Evolutionary conservation across 2,329 filamentous ascomycete species (phyloP).

Genomic region (Diaporthe citriasiana): DNA sequence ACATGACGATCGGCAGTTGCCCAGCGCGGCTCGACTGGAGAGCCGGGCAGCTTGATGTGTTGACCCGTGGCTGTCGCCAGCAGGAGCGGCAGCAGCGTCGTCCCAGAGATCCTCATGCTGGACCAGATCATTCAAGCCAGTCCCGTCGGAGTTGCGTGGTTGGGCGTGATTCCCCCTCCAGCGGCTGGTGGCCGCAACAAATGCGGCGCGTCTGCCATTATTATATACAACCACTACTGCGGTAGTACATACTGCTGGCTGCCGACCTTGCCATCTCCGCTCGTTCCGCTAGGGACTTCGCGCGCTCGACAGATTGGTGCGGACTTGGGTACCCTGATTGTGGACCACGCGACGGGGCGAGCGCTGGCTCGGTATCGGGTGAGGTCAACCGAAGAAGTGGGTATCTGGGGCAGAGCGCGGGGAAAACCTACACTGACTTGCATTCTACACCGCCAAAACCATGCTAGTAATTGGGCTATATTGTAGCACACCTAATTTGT

Average conservation of each 20-base stretch:
- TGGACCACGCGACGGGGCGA: constrained; percentile 3
- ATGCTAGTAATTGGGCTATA: too few relatives aligned
- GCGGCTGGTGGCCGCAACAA: background rate
- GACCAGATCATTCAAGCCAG: background rate
- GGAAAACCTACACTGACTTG: too few relatives aligned
- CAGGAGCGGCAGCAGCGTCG: constrained; percentile 34
- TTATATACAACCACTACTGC: constrained; percentile 7
- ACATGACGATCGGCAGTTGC: constrained; percentile 46
- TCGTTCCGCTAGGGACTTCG: background rate
- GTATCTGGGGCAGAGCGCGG: constrained; percentile 23
- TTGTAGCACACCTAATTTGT: too few relatives aligned
- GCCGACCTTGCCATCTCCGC: background rate
- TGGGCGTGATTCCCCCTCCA: background rate
- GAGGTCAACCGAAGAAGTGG: constrained; percentile 38
- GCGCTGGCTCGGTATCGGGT: constrained; percentile 23
- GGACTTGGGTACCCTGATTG: constrained; percentile 11
- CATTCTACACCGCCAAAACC: too few relatives aligned
- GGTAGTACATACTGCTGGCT: background rate
- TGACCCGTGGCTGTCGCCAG: constrained; percentile 32
- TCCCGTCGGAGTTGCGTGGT: background rate
- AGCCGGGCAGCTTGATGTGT: constrained; percentile 31
- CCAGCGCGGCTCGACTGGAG: constrained; percentile 49
- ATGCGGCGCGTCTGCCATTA: constrained; percentile 1
- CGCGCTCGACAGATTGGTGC: constrained; percentile 19
- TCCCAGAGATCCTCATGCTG: constrained; percentile 31